phyloP scores from a whole-genome alignment of 306 rosid species.

The Lathyrus aphaca region DNA sequence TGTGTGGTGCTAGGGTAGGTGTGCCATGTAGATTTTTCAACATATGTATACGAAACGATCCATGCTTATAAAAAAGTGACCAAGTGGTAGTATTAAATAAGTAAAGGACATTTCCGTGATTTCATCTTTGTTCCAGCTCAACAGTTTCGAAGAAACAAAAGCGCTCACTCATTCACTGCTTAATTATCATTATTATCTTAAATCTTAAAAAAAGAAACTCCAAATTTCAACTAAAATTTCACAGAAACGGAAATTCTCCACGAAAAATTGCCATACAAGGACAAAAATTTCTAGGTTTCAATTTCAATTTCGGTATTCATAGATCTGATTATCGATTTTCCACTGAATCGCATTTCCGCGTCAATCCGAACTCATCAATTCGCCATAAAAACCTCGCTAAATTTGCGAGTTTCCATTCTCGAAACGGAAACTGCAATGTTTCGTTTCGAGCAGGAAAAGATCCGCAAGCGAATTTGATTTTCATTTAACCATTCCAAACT shows the following conservation, averaged over 20 bases:
- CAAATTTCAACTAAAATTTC: conserved; percentile 5
- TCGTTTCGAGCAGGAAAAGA: conserved; percentile 40
- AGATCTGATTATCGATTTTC: conserved; percentile 37
- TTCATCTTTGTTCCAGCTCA: background rate
- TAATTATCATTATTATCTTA: background rate
- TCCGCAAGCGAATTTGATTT: conserved; percentile 40
- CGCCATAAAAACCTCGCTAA: background rate
- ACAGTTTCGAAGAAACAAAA: background rate
- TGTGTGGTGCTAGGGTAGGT: no score
- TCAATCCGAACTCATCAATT: conserved; percentile 4
- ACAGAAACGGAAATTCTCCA: conserved; percentile 7
- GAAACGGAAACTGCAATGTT: background rate
- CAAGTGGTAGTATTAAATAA: background rate
- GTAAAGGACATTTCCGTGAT: conserved; percentile 22
- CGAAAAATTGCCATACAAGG: background rate
- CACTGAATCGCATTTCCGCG: conserved; percentile 32
- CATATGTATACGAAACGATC: no score
- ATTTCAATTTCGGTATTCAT: background rate
- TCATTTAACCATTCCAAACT: no score
- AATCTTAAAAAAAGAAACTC: conserved; percentile 3
- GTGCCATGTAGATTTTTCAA: no score
- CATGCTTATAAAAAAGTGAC: no score
- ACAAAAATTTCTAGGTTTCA: conserved; percentile 19
- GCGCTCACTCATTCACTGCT: conserved; percentile 25
- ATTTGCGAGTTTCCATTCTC: conserved; percentile 2